Conservation (phyloP, 2,329 filamentous ascomycete genomes). For the Talaromyces sp. region DNA sequence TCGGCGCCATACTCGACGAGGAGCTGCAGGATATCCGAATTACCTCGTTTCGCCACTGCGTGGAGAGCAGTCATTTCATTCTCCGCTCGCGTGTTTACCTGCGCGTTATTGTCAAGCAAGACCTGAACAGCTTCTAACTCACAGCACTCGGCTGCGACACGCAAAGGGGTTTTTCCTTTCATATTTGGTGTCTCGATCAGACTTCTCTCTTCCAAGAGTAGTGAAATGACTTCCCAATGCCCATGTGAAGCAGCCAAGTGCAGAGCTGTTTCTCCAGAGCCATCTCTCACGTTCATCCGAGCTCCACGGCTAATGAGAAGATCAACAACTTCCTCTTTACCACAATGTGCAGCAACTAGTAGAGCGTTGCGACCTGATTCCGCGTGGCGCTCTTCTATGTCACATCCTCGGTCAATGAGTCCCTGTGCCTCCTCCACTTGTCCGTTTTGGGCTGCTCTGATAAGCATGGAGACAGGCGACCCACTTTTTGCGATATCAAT, state of each 20-base stretch:
- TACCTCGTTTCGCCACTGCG: constrained; percentile 36
- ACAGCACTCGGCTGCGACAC: constrained; percentile 38
- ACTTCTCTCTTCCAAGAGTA: constrained; percentile 31
- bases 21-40: constrained; percentile 36
- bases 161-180: constrained; percentile 39
- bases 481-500: constrained; percentile 39
- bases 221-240: constrained; percentile 31
- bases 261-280: constrained; percentile 33
- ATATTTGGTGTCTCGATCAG: constrained; percentile 35
- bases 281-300: constrained; percentile 33
- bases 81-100: constrained; percentile 38
- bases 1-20: constrained; percentile 37
- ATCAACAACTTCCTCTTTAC: constrained; percentile 38
- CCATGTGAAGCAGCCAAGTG: constrained; percentile 38
- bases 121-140: constrained; percentile 36
- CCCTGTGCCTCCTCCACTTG: constrained; percentile 37
- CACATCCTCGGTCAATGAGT: constrained; percentile 33
- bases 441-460: constrained; percentile 41
- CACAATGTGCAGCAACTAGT: constrained; percentile 44
- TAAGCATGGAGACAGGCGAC: constrained; percentile 34
- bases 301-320: constrained; percentile 37
- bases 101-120: constrained; percentile 35
- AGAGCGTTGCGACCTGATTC: constrained; percentile 40
- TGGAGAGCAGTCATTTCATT: constrained; percentile 40
- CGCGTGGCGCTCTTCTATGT: constrained; percentile 35